Evolutionary conservation across 192 early-diverging fungal species (phyloP), one percentile per base, ranked within the genome.

Genomic region (Phycomyces nitens): DNA sequence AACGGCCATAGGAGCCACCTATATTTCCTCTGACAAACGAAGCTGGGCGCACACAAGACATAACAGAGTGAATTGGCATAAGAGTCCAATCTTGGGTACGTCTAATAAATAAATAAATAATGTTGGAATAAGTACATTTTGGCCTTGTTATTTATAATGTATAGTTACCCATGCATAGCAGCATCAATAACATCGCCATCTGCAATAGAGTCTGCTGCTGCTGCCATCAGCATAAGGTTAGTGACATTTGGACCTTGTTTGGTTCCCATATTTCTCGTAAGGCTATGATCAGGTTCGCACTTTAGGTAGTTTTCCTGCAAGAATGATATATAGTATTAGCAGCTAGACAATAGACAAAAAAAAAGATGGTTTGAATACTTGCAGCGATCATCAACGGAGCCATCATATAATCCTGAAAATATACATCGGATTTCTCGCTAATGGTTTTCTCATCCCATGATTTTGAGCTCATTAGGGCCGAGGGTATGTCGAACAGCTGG

Each of bases 371-470:
- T 56, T 11, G 15, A 24, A 26, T 24, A 65, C 61, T 69, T 72
- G 86, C 90, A 66, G 91, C 91, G 12, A 99, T 86, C 87, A 99
- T 93, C 60, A 99, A 77, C 56, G 92, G 93, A 9, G 91, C 83
- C 44, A 98, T 65, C 18, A 80, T 78, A 77, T 84, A 95, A 62
- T 99, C 95, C 41, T 88, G 72, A 71, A 97, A 99, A 76, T 96
- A 99, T 21, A 89, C 71, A 49, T 98, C 92, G 27, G 95, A 73
- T 70, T 90, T 92, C 43, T 97, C 90, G 18, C 72, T 56, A 41
- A 98, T 76, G 15, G 69, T 66, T 38, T 72, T 67, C 14, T 56
- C 22, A 62, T 41, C 54, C 66, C 69, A 89, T 5, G 73, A 73
- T 8, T 63, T 57, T 14, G 73, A 54, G 47, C 73, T 78, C 42